Evolutionary conservation across 352 stramenopile genomes (phyloP), one percentile per base, ranked within the genome.

Genomic region (Phytophthora chlamydospora): DNA sequence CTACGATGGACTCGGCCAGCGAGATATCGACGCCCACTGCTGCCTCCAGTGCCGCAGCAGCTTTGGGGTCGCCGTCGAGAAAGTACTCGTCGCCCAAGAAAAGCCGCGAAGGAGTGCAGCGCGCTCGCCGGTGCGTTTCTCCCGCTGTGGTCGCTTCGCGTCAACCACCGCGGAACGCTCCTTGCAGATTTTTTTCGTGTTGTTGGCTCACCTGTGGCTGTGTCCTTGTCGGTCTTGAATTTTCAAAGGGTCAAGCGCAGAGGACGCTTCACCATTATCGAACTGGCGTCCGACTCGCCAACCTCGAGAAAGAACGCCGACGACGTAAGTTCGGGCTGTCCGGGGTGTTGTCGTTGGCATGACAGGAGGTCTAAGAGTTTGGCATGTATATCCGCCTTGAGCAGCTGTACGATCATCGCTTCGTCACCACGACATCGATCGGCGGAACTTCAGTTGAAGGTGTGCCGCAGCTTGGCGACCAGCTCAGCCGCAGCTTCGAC

Each of bases 191-290:
- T 54, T 60, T 45, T 10, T 24, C 21, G 21, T 24, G 17, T 29
- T 58, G 13, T 58, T 56, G 36, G 53, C 55, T 63, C 27, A 57
- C 45, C 35, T 58, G 24, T 47, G 16, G 44, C 21, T 50, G 33
- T 65, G 29, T 55, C 38, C 39, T 14, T 39, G 29, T 40, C 12
- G 41, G 29, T 19, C 16, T 45, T 35, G 6, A 42, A 35, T 58
- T 67, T 58, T 51, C 21, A 48, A 42, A 86, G 81, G 27, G 70
- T 89, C n/a, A 89, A 88, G 71, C 84, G 76, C 41, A 87, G 85
- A 66, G 83, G 84, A 5, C 82, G 84, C n/a, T 93, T 93, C 60
- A 93, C 84, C 46, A 93, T 93, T 68, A 93, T 90, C 40, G 84
- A 93, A 56, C 66, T 91, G 32, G 73, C 83, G 29, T 85, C 68